Conservation (phyloP, 495 filamentous ascomycete species). For the Hypoxylon cercidicola region DNA sequence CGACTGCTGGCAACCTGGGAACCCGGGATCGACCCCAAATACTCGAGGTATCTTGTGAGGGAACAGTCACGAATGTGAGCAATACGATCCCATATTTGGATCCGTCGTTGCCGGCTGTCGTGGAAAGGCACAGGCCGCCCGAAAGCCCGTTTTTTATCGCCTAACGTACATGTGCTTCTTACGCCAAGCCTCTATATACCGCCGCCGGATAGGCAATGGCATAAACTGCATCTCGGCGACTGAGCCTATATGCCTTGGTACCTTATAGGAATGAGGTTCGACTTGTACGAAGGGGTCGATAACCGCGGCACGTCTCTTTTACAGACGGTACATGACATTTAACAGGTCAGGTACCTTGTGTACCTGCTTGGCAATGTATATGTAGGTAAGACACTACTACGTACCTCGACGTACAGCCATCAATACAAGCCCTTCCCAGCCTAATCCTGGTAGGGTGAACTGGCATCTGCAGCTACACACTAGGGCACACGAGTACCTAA, state of each 20-base stretch:
- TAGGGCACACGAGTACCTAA: conserved; percentile 19
- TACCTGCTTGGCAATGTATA: not conserved
- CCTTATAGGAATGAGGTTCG: not conserved
- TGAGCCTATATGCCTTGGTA: not conserved
- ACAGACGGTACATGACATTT: not conserved
- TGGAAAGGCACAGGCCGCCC: conserved; percentile 25
- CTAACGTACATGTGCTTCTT: conserved; percentile 1
- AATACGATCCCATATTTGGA: conserved; percentile 21
- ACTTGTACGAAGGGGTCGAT: conserved; percentile 12
- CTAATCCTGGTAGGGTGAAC: not conserved
- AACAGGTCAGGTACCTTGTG: not conserved
- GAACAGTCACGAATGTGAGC: conserved; percentile 19
- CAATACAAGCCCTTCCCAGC: too few relatives aligned
- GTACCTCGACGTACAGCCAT: not conserved
- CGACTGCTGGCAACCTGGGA: conserved; percentile 1
- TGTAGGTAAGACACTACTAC: not conserved
- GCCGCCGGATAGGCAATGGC: not conserved
- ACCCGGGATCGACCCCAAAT: conserved; percentile 34
- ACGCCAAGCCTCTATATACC: conserved; percentile 15
- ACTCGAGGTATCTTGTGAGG: conserved; percentile 17
- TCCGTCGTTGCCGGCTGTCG: conserved; percentile 33
- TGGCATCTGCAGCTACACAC: conserved; percentile 21
- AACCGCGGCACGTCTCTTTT: conserved; percentile 14
- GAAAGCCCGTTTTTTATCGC: conserved; percentile 13
- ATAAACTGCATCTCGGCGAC: too few relatives aligned